phyloP scores from a whole-genome alignment of 139 green algal genomes.

The Picocystis salinarum region DNA sequence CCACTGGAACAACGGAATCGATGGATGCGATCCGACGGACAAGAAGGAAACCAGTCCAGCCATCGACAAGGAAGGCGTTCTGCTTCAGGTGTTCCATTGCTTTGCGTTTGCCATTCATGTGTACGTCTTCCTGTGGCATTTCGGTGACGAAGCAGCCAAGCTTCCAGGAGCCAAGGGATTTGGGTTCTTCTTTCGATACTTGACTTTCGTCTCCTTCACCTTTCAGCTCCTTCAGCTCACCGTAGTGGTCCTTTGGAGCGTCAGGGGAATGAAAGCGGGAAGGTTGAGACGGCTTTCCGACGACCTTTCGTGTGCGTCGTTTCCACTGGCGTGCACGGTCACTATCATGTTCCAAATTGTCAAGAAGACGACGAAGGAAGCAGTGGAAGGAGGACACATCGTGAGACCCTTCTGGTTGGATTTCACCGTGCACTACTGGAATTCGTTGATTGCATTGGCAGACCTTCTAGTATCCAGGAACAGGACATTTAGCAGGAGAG shows the following conservation, averaged over 20 bases:
- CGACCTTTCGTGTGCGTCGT: slow-evolving; percentile 36
- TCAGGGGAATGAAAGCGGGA: slow-evolving; percentile 1
- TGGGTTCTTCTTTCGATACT: slow-evolving; percentile 60
- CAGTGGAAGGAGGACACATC: slow-evolving; percentile 32
- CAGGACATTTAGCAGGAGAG: slow-evolving; percentile 15
- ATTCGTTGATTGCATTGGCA: slow-evolving; percentile 30
- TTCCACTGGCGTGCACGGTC: slow-evolving; percentile 42
- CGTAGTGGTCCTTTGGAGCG: slow-evolving; percentile 13
- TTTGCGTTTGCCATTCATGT: slow-evolving; percentile 14
- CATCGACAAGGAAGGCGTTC: too few relatives aligned
- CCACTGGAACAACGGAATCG: too few relatives aligned
- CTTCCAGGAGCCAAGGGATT: slow-evolving; percentile 41
- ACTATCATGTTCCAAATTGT: slow-evolving; percentile 44
- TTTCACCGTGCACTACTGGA: slow-evolving; percentile 31
- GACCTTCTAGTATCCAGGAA: slow-evolving; percentile 26
- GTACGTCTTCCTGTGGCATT: slow-evolving; percentile 43
- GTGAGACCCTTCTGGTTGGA: slow-evolving; percentile 34
- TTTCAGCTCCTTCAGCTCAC: slow-evolving; percentile 38
- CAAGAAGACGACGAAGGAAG: slow-evolving; percentile 23
- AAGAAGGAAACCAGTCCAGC: too few relatives aligned
- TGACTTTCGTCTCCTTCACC: slow-evolving; percentile 53
- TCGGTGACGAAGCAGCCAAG: slow-evolving; percentile 17
- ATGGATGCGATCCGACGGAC: too few relatives aligned
- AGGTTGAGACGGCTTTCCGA: slow-evolving; percentile 12
- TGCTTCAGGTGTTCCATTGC: slow-evolving; percentile 22